phyloP scores from a whole-genome alignment of 2,329 filamentous ascomycete genomes.

The Tolypocladium tropicale region DNA sequence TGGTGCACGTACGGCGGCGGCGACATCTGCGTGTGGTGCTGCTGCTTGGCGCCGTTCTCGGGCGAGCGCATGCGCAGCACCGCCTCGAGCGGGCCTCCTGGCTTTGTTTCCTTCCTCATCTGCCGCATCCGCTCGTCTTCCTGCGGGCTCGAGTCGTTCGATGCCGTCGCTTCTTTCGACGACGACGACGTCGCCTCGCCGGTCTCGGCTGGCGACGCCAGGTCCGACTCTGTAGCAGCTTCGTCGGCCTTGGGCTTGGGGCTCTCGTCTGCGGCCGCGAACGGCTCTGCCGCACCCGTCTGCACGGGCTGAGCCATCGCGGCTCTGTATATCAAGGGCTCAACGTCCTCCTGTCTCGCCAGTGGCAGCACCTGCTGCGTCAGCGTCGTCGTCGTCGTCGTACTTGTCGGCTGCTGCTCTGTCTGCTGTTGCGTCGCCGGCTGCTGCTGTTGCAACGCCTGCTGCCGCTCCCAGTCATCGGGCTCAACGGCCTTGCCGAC shows the following conservation, averaged over 20 bases:
- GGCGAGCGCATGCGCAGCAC: slow-evolving; percentile 37
- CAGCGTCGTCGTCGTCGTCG: too few species aligned
- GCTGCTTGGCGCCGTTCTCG: slow-evolving; percentile 31
- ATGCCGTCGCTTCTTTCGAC: background rate
- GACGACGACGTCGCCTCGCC: background rate
- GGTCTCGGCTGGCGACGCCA: background rate
- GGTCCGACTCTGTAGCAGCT: background rate
- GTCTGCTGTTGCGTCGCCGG: slow-evolving; percentile 7
- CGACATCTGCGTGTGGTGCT: slow-evolving; percentile 55
- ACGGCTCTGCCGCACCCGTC: background rate
- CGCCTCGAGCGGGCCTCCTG: slow-evolving; percentile 33
- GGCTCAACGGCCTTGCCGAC: slow-evolving; percentile 55
- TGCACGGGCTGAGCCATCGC: background rate
- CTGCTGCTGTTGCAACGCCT: too few species aligned
- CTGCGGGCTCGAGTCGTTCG: background rate
- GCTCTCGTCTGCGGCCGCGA: background rate
- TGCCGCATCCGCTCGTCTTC: slow-evolving; percentile 15
- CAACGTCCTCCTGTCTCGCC: background rate
- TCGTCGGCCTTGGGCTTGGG: background rate
- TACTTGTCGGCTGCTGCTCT: slow-evolving; percentile 1
- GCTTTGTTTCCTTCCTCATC: slow-evolving; percentile 13
- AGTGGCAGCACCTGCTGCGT: background rate
- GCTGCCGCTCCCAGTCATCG: slow-evolving; percentile 16
- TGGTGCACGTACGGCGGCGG: slow-evolving; percentile 83
- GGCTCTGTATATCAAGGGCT: background rate